Evolutionary conservation across 208 protist species (phyloP).

Genomic region (Crithidia expoeki): DNA sequence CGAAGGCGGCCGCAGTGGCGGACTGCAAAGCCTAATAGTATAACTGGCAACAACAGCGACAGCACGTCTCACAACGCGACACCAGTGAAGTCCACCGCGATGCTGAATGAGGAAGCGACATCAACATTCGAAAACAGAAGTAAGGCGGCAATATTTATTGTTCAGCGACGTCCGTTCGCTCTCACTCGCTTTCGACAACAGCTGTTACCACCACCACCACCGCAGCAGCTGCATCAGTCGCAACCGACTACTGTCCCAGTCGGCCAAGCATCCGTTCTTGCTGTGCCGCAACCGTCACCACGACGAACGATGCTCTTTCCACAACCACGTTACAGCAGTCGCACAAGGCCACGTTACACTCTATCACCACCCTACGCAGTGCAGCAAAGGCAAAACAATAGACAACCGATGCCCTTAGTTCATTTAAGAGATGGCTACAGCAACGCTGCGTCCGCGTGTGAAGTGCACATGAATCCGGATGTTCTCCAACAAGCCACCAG

Average conservation of each 20-base stretch:
- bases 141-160: too few relatives aligned
- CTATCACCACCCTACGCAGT: conserved; percentile 28
- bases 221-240: neutral
- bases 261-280: neutral
- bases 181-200: neutral
- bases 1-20: too few relatives aligned
- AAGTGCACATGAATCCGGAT: neutral
- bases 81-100: too few relatives aligned
- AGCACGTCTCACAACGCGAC: too few relatives aligned
- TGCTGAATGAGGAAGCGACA: too few relatives aligned
- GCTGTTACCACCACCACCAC: neutral
- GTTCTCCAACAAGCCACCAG: neutral
- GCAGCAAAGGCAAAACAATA: neutral
- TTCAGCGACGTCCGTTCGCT: too few relatives aligned
- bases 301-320: neutral
- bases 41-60: conserved; percentile 1
- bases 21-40: too few relatives aligned
- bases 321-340: conserved; percentile 8
- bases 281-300: neutral
- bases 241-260: neutral
- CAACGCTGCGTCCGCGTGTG: conserved; percentile 6
- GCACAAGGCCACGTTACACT: conserved; percentile 32
- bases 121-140: too few relatives aligned
- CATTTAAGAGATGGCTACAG: conserved; percentile 1
- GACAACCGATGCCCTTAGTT: conserved; percentile 13